Evolutionary conservation across 1,139 yeast species (phyloP).

Genomic region (Blastobotrys apis): DNA sequence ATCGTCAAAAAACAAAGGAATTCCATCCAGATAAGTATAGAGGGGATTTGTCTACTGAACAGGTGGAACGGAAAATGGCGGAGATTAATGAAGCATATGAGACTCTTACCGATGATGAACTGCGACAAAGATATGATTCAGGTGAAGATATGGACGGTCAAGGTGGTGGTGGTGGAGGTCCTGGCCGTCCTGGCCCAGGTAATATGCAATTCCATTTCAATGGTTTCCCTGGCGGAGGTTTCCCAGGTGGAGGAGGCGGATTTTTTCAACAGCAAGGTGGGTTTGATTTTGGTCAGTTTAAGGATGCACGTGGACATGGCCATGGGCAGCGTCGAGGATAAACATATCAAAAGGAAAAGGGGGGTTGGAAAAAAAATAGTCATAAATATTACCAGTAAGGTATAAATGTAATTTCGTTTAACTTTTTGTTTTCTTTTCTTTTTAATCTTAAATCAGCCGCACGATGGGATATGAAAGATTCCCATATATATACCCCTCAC

Average conservation of each 20-base stretch:
- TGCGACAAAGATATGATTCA: conserved; percentile 60
- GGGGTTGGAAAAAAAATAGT: no score
- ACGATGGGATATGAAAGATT: no score
- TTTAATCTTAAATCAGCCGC: no score
- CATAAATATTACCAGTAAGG: no score
- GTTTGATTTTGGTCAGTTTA: conserved; percentile 23
- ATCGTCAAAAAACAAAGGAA: conserved; percentile 69
- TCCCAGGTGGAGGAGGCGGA: not conserved
- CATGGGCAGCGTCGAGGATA: not conserved
- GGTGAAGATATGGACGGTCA: conserved; percentile 39
- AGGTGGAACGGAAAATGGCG: conserved; percentile 81
- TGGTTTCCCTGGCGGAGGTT: conserved; percentile 9
- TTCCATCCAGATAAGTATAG: conserved; percentile 90
- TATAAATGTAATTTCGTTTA: no score
- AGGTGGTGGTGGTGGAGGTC: conserved; percentile 11
- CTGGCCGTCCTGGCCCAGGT: not conserved
- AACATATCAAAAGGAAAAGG: no score
- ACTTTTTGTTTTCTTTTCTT: no score
- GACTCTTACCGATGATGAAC: conserved; percentile 63
- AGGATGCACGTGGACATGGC: conserved; percentile 13
- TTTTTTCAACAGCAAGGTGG: conserved; percentile 17
- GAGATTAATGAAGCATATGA: conserved; percentile 93
- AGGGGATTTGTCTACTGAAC: conserved; percentile 61
- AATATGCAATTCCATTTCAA: conserved; percentile 14
- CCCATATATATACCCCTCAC: no score